A percentile compares a stretch with the other conserved stretches of the same genome.
Conservation (phyloP, 192 early-diverging fungal genomes). For the Backusella westeae region DNA sequence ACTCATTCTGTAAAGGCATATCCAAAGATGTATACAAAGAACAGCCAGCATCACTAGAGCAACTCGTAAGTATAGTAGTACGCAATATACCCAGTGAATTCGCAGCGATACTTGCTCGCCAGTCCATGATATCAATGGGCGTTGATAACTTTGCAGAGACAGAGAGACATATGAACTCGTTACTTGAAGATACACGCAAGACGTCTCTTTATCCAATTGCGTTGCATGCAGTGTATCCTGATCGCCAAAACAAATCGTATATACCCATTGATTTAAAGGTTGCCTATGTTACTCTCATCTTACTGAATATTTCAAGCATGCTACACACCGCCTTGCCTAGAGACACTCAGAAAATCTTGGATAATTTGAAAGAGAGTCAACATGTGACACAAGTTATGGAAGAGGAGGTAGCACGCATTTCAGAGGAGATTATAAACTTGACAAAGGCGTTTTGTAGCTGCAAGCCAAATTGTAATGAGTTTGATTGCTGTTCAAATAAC, state of each 20-base stretch:
- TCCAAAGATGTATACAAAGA: slow-evolving; percentile 45
- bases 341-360: slow-evolving; percentile 39
- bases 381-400: slow-evolving; percentile 40
- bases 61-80: slow-evolving; percentile 42
- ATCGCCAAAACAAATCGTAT: slow-evolving; percentile 11
- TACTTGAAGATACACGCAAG: slow-evolving; percentile 40
- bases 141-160: slow-evolving; percentile 26
- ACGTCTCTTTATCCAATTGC: slow-evolving; percentile 44
- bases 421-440: slow-evolving; percentile 50
- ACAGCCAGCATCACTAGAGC: slow-evolving; percentile 45
- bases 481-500: not conserved
- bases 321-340: slow-evolving; percentile 49
- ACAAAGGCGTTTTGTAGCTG: slow-evolving; percentile 60
- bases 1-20: slow-evolving; percentile 53
- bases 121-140: slow-evolving; percentile 21
- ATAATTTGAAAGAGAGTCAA: slow-evolving; percentile 22
- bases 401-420: slow-evolving; percentile 50
- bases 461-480: slow-evolving; percentile 26
- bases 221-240: slow-evolving; percentile 29
- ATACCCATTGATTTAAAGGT: slow-evolving; percentile 26
- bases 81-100: slow-evolving; percentile 41
- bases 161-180: slow-evolving; percentile 31
- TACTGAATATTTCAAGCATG: slow-evolving; percentile 54
- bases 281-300: slow-evolving; percentile 58
- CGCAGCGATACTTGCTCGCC: slow-evolving; percentile 40